Conservation (phyloP, 225 moss, liverwort and hornwort species). For the Pseudisothecium myosuroides region DNA sequence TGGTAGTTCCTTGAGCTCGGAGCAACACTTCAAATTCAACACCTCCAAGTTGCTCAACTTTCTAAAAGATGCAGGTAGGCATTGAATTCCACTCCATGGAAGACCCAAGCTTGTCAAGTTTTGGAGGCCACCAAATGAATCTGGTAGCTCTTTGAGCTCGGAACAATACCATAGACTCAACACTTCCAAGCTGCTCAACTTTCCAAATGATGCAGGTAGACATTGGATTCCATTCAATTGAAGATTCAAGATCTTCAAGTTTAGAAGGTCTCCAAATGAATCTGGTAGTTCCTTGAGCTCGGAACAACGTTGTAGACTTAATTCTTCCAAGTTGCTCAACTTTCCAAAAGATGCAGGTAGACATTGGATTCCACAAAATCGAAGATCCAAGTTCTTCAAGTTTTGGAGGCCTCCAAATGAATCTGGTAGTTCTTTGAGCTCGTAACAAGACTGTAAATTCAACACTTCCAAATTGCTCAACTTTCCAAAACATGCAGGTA, state of each 20-base stretch:
- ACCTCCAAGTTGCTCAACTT: no score
- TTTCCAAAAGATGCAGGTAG: rapidly evolving
- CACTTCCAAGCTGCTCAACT: no score
- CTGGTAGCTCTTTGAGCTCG: no score
- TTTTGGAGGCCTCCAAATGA: not conserved
- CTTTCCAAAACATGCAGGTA: not conserved
- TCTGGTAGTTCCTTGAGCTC: rapidly evolving
- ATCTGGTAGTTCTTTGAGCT: not conserved
- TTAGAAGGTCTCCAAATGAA: not conserved
- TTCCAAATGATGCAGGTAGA: no score
- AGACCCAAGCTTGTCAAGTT: no score
- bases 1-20: no score
- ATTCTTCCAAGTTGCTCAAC: not conserved
- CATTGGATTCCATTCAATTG: rapidly evolving
- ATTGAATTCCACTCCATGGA: rapidly evolving
- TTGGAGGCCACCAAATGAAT: no score
- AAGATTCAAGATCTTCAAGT: rapidly evolving
- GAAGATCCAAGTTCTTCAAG: rapidly evolving
- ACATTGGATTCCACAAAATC: rapidly evolving
- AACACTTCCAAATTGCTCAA: not conserved
- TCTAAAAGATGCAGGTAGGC: no score
- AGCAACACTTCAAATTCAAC: no score
- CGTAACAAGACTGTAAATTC: rapidly evolving
- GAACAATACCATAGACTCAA: rapidly evolving
- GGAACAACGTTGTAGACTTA: rapidly evolving